These are phyloP conservation scores for Ustilago lituana DNA, from an alignment of 1,284 basidiomycete genomes.

Conservation along the genomic window DNA sequence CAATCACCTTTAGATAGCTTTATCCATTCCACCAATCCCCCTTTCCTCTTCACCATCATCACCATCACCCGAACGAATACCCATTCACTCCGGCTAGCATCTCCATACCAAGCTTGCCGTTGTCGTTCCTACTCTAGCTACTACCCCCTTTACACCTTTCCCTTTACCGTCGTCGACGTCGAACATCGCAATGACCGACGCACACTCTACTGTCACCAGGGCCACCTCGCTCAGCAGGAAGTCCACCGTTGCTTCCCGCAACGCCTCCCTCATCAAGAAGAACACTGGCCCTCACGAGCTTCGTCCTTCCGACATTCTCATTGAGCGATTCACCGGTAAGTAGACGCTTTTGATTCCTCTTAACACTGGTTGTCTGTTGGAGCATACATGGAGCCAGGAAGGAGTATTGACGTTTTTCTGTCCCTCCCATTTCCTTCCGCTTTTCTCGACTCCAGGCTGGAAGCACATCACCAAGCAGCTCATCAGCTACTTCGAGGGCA, in stretches of 20 bases:
- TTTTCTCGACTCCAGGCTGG: constrained; percentile 73
- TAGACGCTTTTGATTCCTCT: neutral
- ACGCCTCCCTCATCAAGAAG: constrained; percentile 69
- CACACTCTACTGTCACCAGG: constrained; percentile 63
- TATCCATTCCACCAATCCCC: neutral
- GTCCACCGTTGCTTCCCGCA: constrained; percentile 67
- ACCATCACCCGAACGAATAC: constrained; percentile 24
- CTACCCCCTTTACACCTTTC: neutral
- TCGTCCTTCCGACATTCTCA: constrained; percentile 92
- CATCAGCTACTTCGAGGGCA: constrained; percentile 74
- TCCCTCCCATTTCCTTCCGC: too few relatives aligned
- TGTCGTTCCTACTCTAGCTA: constrained; percentile 2
- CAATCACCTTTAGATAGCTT: constrained; percentile 3
- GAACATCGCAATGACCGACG: constrained; percentile 56
- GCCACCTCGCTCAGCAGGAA: constrained; percentile 65
- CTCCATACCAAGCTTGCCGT: constrained; percentile 2
- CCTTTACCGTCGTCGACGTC: constrained; percentile 24
- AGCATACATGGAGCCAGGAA: too few relatives aligned
- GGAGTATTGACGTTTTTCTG: neutral
- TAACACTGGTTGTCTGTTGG: too few relatives aligned
- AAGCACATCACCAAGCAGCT: constrained; percentile 80
- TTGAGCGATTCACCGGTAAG: constrained; percentile 76
- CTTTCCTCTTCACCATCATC: constrained; percentile 24
- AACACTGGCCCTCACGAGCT: constrained; percentile 77
- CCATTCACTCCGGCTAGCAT: constrained; percentile 16